phyloP scores from a whole-genome alignment of 768 basidiomycete species.

The Flagelloscypha sp. region DNA sequence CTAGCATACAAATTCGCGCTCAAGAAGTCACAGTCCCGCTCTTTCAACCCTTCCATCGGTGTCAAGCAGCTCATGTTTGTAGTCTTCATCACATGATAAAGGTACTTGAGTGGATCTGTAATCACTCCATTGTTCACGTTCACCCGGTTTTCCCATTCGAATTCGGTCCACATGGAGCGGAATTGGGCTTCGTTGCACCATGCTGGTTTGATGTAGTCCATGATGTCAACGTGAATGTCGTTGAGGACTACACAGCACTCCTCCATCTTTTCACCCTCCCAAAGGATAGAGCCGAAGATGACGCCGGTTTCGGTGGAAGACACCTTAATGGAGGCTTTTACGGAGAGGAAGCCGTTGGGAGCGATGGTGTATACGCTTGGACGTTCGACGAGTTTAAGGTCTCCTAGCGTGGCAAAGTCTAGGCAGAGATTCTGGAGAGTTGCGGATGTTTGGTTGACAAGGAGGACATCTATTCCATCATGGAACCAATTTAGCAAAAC shows the following conservation, averaged over 20 bases:
- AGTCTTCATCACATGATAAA: constrained; percentile 90
- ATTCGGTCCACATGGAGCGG: constrained; percentile 99
- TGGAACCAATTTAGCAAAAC: constrained; percentile 1
- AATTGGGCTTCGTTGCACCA: constrained; percentile 94
- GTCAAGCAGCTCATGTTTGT: constrained; percentile 98
- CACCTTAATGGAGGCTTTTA: constrained; percentile 98
- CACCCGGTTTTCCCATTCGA: constrained; percentile 99
- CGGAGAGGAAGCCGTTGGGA: constrained; percentile 95
- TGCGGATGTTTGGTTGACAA: constrained; percentile 92
- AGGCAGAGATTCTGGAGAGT: constrained; percentile 95
- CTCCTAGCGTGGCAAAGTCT: constrained; percentile 95
- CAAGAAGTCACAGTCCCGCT: constrained; percentile 94
- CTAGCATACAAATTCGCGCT: constrained; percentile 95
- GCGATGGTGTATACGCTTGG: constrained; percentile 89
- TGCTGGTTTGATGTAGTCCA: constrained; percentile 96
- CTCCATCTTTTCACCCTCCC: constrained; percentile 83
- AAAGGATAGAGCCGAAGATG: constrained; percentile 95
- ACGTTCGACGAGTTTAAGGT: constrained; percentile 95
- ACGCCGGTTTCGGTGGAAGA: constrained; percentile 98
- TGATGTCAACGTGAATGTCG: constrained; percentile 97
- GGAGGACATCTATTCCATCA: constrained; percentile 63
- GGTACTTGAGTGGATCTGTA: constrained; percentile 82
- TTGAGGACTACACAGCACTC: constrained; percentile 92
- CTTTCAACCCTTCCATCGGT: constrained; percentile 84
- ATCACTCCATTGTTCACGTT: constrained; percentile 81